These are phyloP conservation scores for Closterium sp. DNA, from an alignment of 139 green algal genomes.

Conservation along the genomic window DNA sequence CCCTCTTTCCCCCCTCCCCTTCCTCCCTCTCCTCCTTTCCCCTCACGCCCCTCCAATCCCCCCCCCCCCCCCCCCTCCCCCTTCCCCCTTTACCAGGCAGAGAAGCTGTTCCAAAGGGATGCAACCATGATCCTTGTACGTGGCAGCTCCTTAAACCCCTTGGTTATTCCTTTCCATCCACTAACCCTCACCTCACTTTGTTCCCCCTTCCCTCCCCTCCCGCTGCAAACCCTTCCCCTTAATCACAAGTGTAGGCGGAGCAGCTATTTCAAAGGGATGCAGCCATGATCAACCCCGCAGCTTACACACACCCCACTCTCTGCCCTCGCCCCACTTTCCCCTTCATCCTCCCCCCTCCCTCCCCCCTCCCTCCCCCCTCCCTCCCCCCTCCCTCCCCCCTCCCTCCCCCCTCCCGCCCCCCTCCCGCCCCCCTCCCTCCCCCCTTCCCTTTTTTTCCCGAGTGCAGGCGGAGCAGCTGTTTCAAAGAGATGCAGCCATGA, in stretches of 20 bases:
- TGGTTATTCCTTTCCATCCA: too few species aligned
- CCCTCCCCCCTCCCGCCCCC: too few species aligned
- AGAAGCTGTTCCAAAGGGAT: constrained; percentile 44
- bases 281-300: constrained; percentile 29
- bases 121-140: constrained; percentile 23
- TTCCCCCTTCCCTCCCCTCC: too few species aligned
- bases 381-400: too few species aligned
- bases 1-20: too few species aligned
- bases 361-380: too few species aligned
- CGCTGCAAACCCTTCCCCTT: too few species aligned
- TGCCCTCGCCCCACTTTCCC: too few species aligned
- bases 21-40: neutral
- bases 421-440: too few species aligned
- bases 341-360: too few species aligned
- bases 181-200: too few species aligned
- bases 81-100: constrained; percentile 1
- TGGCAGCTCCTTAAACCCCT: neutral
- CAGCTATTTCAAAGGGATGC: constrained; percentile 44
- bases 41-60: neutral
- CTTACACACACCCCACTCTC: neutral
- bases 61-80: neutral
- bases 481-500: constrained; percentile 36
- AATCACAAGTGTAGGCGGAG: constrained; percentile 1
- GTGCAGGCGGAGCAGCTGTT: constrained; percentile 42
- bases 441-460: too few species aligned